These are phyloP conservation scores for Trametes gibbosa DNA, from an alignment of 768 basidiomycete genomes.

Conservation along the genomic window DNA sequence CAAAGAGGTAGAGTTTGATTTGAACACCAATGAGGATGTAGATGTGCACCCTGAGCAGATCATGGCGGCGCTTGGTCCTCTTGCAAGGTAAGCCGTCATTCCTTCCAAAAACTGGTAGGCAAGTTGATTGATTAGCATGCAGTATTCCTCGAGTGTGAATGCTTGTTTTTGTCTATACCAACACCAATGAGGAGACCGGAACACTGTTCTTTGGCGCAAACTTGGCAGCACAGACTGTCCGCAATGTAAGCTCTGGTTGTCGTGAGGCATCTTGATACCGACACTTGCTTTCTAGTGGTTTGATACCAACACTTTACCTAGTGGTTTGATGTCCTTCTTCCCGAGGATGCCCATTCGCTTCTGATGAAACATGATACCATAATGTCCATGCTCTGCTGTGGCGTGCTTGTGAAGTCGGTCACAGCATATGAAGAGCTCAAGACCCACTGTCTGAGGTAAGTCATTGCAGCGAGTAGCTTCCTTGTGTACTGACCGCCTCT, in stretches of 20 bases:
- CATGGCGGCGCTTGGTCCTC: background rate
- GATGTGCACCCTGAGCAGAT: background rate
- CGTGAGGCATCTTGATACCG: background rate
- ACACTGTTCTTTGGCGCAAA: background rate
- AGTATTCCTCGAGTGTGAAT: background rate
- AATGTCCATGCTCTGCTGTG: background rate
- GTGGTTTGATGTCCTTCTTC: background rate
- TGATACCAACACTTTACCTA: too few relatives aligned
- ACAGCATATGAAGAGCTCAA: background rate
- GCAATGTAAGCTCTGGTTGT: background rate
- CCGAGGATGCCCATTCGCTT: background rate
- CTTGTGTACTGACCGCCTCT: background rate
- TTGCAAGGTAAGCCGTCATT: background rate
- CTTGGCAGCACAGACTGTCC: background rate
- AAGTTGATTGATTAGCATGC: too few relatives aligned
- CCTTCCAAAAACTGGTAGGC: background rate
- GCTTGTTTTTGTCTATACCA: background rate
- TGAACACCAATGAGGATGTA: background rate
- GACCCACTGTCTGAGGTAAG: background rate
- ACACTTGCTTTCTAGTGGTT: background rate
- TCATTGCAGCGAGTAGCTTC: background rate
- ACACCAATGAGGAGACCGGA: background rate
- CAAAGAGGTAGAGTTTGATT: background rate
- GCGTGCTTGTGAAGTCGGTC: background rate
- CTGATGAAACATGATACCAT: background rate